Conservation (phyloP, 305 asterid genomes). For the Rubia balearica region DNA sequence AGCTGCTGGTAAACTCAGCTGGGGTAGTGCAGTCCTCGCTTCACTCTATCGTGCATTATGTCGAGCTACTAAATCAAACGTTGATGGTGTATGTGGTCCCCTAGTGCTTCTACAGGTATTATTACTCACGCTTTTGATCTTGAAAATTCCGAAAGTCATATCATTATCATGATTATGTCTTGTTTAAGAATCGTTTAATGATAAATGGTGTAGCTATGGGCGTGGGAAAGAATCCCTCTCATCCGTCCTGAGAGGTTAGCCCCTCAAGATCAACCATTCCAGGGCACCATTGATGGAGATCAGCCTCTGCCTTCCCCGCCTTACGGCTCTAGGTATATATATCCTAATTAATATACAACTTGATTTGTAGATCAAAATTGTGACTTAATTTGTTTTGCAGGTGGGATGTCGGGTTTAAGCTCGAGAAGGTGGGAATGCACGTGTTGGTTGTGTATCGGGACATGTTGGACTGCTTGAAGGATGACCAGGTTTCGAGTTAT, state of each 20-base stretch:
- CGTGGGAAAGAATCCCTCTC: constrained; percentile 30
- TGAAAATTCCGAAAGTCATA: background rate
- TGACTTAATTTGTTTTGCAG: constrained; percentile 14
- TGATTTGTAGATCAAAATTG: background rate
- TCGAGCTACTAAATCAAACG: constrained; percentile 19
- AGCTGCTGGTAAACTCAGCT: constrained; percentile 25
- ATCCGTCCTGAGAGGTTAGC: constrained; percentile 25
- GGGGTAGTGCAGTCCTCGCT: constrained; percentile 26
- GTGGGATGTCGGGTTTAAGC: constrained; percentile 31
- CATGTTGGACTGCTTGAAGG: constrained; percentile 28
- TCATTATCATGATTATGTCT: constrained; percentile 10
- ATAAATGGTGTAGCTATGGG: constrained; percentile 22
- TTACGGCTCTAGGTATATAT: constrained; percentile 24
- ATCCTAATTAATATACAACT: constrained; percentile 13
- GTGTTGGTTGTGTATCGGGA: constrained; percentile 28
- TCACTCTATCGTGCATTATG: constrained; percentile 25
- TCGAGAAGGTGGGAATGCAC: constrained; percentile 26
- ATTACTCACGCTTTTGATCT: background rate
- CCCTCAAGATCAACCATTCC: constrained; percentile 19
- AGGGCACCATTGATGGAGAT: constrained; percentile 12
- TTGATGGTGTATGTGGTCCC: constrained; percentile 26
- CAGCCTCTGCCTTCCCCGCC: constrained; percentile 23
- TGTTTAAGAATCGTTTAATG: background rate
- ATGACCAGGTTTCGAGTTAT: constrained; percentile 21
- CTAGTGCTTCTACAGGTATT: constrained; percentile 24